Conservation (phyloP, 441 rosid species). For the Adansonia rubrostipa region DNA sequence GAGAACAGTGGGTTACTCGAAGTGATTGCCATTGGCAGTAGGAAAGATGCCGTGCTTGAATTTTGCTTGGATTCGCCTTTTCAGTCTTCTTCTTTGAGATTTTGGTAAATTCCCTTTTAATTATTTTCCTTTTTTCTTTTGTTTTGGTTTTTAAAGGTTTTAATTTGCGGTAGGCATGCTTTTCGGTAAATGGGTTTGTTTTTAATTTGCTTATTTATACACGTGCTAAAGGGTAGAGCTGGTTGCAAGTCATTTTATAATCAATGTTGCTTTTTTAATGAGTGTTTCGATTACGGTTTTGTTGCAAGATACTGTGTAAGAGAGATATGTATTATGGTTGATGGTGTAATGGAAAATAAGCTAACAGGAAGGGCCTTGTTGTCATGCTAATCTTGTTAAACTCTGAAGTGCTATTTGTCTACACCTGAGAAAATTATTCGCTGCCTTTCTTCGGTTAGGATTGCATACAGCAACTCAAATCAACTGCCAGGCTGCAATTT, state of each 20-base stretch:
- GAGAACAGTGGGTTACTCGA: conserved; percentile 48
- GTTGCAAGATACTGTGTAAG: not conserved
- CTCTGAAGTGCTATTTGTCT: not conserved
- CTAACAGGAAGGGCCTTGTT: not conserved
- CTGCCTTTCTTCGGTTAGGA: not conserved
- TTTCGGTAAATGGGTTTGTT: not conserved
- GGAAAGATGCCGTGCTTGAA: conserved; percentile 75
- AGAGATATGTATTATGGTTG: not conserved
- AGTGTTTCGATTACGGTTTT: not conserved
- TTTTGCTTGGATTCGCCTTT: conserved; percentile 74
- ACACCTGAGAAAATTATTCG: not conserved
- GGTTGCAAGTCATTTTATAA: no score
- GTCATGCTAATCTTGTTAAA: conserved; percentile 4
- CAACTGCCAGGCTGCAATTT: not conserved
- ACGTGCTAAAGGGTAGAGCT: no score
- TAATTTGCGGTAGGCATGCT: not conserved
- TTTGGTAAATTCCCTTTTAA: conserved; percentile 53
- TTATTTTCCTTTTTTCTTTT: not conserved
- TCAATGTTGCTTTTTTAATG: not conserved
- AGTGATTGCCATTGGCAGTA: conserved; percentile 80
- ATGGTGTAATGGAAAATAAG: not conserved
- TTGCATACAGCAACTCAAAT: not conserved
- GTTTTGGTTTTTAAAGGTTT: not conserved
- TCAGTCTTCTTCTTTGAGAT: conserved; percentile 62
- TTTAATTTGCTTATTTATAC: no score